Percentiles rank a stretch among this genome's conserved stretches.
Conservation (phyloP, 2,329 filamentous ascomycete genomes). For the Penicillium sp. region DNA sequence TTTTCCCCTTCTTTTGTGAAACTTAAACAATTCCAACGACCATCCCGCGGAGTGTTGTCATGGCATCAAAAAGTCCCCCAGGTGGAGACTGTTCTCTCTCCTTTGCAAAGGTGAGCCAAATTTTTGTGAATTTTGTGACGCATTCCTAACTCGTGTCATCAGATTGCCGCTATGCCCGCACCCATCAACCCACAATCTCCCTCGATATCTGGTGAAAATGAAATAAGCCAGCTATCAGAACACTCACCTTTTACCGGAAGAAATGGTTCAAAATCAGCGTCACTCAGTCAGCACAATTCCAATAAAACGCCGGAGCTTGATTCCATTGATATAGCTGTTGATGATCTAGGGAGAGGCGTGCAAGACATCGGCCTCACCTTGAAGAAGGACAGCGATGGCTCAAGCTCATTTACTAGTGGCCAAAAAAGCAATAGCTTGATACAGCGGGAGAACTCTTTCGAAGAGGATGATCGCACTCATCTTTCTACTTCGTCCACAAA, state of each 20-base stretch:
- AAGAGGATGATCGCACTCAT: constrained; percentile 51
- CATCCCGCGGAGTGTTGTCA: constrained; percentile 23
- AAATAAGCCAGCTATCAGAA: constrained; percentile 22
- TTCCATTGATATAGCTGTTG: constrained; percentile 26
- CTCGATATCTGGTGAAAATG: constrained; percentile 28
- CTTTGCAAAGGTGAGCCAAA: constrained; percentile 68
- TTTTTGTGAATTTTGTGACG: not conserved
- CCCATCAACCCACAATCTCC: constrained; percentile 30
- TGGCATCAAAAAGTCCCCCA: constrained; percentile 35
- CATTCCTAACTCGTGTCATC: constrained; percentile 21
- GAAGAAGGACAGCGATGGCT: constrained; percentile 27
- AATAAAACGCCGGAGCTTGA: constrained; percentile 19
- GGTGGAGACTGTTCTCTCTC: constrained; percentile 52
- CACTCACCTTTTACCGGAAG: constrained; percentile 18
- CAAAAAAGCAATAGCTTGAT: constrained; percentile 32
- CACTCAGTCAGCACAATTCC: constrained; percentile 21
- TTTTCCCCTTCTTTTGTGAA: constrained; percentile 19
- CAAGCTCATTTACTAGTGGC: constrained; percentile 29
- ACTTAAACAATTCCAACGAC: constrained; percentile 20
- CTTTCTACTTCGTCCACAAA: constrained; percentile 68
- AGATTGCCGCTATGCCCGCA: constrained; percentile 48
- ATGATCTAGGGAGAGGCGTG: constrained; percentile 35
- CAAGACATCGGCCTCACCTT: constrained; percentile 34
- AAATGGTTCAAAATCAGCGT: constrained; percentile 19
- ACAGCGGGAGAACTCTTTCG: constrained; percentile 40